Conservation (phyloP, 2,329 filamentous ascomycete genomes). For the Talaromyces sp. region DNA sequence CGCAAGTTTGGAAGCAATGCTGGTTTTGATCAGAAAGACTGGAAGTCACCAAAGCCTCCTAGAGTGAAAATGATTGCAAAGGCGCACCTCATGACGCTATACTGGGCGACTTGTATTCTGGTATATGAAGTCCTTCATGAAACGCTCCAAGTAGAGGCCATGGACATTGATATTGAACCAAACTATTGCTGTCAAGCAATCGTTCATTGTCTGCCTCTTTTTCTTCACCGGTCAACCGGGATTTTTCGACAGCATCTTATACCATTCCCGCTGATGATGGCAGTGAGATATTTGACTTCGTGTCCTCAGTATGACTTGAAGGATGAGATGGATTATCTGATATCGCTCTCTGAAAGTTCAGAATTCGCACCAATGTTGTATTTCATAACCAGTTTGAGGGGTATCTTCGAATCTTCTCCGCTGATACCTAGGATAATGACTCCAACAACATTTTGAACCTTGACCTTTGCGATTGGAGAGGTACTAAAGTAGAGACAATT, state of each 20-base stretch:
- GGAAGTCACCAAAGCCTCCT: neutral
- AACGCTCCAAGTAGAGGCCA: neutral
- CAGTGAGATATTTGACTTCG: constrained; percentile 3
- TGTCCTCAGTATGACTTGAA: neutral
- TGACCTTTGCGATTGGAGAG: no score
- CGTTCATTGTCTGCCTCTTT: constrained; percentile 6
- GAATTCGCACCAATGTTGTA: neutral
- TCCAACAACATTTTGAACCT: no score
- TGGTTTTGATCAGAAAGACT: neutral
- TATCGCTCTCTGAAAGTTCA: neutral
- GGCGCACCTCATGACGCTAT: constrained; percentile 2
- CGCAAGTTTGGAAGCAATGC: neutral
- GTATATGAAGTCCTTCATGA: neutral
- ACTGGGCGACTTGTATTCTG: constrained; percentile 5
- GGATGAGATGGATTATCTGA: neutral
- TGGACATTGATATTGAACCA: neutral
- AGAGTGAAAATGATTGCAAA: neutral
- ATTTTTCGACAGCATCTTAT: constrained; percentile 13
- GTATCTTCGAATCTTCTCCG: no score
- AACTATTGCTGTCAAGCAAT: constrained; percentile 2
- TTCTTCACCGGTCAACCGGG: constrained; percentile 4
- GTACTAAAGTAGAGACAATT: no score
- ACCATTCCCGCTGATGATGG: constrained; percentile 5
- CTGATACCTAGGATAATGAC: no score
- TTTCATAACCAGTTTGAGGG: neutral